Evolutionary conservation across 805 yeast genomes (phyloP).

Genomic region (Jamesozyma lodderae): DNA sequence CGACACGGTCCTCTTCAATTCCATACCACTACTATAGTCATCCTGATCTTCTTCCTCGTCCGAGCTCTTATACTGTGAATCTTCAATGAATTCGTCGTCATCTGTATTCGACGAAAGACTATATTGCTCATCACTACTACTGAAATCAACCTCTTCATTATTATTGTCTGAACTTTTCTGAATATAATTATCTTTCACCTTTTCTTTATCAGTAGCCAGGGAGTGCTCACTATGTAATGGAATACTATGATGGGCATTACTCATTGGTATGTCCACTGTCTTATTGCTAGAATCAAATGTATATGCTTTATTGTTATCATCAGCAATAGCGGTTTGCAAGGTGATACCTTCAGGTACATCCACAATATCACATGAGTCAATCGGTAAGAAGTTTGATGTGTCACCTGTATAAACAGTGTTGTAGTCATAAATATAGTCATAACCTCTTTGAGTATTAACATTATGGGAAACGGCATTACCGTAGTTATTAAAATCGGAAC

Average conservation of each 20-base stretch:
- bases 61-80: constrained; percentile 15
- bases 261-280: too few species aligned
- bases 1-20: constrained; percentile 22
- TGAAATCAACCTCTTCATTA: not conserved
- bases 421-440: constrained; percentile 71
- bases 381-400: constrained; percentile 29
- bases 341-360: constrained; percentile 31
- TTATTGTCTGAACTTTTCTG: not conserved
- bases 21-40: constrained; percentile 10
- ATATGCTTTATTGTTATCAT: constrained; percentile 12
- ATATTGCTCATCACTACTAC: constrained; percentile 9
- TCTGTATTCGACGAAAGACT: constrained; percentile 13
- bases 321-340: constrained; percentile 27
- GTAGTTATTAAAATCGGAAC: constrained; percentile 30
- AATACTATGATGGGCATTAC: not conserved
- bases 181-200: not conserved
- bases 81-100: constrained; percentile 19
- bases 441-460: constrained; percentile 62
- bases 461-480: constrained; percentile 60
- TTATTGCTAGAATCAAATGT: constrained; percentile 7
- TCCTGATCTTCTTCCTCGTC: constrained; percentile 22
- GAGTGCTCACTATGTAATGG: too few species aligned
- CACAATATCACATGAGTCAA: constrained; percentile 28
- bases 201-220: too few species aligned
- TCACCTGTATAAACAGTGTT: constrained; percentile 63